phyloP scores from a whole-genome alignment of 495 filamentous ascomycete species.

The Penicillium simplicissimum region DNA sequence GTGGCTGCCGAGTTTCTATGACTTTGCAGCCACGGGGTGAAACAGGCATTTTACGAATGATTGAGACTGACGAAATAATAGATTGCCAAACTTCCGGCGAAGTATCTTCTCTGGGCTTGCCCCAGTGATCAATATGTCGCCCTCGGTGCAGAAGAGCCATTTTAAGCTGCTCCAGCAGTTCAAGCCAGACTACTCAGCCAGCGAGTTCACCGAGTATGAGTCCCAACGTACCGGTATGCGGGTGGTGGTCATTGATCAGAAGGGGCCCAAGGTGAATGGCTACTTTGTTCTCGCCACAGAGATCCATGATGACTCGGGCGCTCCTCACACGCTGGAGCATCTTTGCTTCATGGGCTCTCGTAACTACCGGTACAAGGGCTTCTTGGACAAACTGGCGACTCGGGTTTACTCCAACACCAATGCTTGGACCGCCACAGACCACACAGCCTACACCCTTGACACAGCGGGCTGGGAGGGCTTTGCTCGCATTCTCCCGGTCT shows the following conservation, averaged over 20 bases:
- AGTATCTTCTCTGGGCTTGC: conserved; percentile 24
- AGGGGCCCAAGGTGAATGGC: conserved; percentile 90
- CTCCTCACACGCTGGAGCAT: conserved; percentile 96
- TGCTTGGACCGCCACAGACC: conserved; percentile 90
- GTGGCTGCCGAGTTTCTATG: background rate
- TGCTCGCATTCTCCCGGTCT: conserved; percentile 89
- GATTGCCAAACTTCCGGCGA: conserved; percentile 26
- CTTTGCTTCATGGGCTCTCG: conserved; percentile 97
- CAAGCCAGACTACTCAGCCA: conserved; percentile 82
- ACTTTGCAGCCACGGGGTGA: background rate
- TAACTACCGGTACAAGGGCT: conserved; percentile 89
- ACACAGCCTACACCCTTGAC: conserved; percentile 94
- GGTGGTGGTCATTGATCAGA: conserved; percentile 84
- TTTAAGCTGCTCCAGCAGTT: conserved; percentile 87
- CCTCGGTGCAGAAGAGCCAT: conserved; percentile 42
- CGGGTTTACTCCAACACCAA: conserved; percentile 93
- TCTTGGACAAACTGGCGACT: conserved; percentile 90
- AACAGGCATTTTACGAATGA: background rate
- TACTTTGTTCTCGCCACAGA: conserved; percentile 96
- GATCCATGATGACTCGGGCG: conserved; percentile 94
- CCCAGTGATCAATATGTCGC: conserved; percentile 42
- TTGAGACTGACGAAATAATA: conserved; percentile 18
- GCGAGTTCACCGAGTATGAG: conserved; percentile 83
- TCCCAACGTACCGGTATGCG: conserved; percentile 89
- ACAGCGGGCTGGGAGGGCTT: conserved; percentile 97